Base-by-base conservation (phyloP, 805 yeast genomes). In the Debaryomyces hansenii region DNA sequence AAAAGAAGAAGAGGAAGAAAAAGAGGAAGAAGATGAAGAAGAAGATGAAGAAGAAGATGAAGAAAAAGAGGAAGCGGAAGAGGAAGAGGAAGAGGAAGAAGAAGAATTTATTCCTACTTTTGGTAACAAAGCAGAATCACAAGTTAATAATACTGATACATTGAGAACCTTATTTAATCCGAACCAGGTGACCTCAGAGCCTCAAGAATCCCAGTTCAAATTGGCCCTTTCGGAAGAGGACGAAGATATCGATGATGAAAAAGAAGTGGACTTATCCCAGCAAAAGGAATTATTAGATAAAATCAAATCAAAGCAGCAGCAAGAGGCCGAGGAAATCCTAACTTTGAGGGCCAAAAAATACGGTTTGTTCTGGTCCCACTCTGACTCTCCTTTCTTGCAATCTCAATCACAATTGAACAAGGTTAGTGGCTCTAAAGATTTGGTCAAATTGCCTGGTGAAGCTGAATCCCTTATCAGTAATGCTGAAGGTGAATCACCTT, bases 391-490 rank as follows among this genome's bases (percentile, higher is more conserved):
- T 0, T 92, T 89, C 67, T 70, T 92, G 52, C 80, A 79, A 42
- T 84, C 97, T 0, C 98, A 91, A 66, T 76, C 96, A 0, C 96
- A 87, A 62, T 63, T 90, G 40, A 79, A 78, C 48, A 85, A 82
- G 56, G 54, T 86, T 31, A 72, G 78, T 6, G 57, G 62, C n/a
- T 49, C 48, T 2, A 57, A 54, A 12, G 66, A 62, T 32, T 68
- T 60, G 7, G 49, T 65, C 15, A 55, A 50, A 27, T 60, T 72
- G 38, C 77, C 77, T 1, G 76, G 75, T 3, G 74, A 67, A 44
- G 63, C 60, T 3, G 58, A 60, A 11, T 64, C 73, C 28, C 56
- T 62, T 9, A 50, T 57, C 14, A 47, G 54, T 11, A 63, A 59
- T 10, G 57, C 58, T 3, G 67, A 73, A 16, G 70, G 60, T 9